Evolutionary conservation across 2,329 filamentous ascomycete genomes (phyloP).

Genomic region (Ceratocystis albifundus): DNA sequence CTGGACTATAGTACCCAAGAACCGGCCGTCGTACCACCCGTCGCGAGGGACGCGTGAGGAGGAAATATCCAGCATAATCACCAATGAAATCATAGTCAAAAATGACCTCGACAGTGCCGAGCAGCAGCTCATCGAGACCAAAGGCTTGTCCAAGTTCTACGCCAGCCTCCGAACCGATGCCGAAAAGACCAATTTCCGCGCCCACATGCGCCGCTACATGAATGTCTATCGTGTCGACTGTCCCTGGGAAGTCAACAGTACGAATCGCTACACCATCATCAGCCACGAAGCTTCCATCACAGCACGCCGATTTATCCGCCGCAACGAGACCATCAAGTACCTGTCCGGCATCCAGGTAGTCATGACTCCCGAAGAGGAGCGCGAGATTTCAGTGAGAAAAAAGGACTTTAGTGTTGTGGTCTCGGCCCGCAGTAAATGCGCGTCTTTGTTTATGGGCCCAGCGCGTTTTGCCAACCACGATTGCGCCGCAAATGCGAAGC

Average conservation of each 20-base stretch:
- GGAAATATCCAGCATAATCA: conserved; percentile 50
- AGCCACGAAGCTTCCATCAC: conserved; percentile 81
- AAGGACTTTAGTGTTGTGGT: conserved; percentile 97
- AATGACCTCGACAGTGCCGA: conserved; percentile 63
- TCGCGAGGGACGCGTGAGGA: conserved; percentile 64
- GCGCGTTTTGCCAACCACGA: conserved; percentile 97
- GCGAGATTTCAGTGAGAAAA: conserved; percentile 63
- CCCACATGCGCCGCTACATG: conserved; percentile 80
- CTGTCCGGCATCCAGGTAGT: conserved; percentile 82
- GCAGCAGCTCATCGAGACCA: conserved; percentile 56
- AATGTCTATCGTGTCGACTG: conserved; percentile 89
- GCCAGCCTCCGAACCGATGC: conserved; percentile 57
- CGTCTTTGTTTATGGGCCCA: conserved; percentile 86
- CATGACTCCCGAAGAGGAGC: conserved; percentile 85
- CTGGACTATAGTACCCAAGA: conserved; percentile 94
- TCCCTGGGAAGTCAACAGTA: conserved; percentile 81
- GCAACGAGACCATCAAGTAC: conserved; percentile 80
- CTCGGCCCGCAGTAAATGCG: conserved; percentile 79
- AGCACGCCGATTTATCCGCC: conserved; percentile 65
- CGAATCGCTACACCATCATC: conserved; percentile 87
- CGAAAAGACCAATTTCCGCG: conserved; percentile 76
- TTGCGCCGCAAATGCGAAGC: conserved; percentile 78
- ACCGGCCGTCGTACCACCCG: conserved; percentile 72
- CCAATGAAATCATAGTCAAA: conserved; percentile 57
- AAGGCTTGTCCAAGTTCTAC: conserved; percentile 62